A percentile compares a stretch with the other conserved stretches of the same genome.
Evolutionary conservation across 306 rosid genomes (phyloP).

Genomic region (Medicago lupulina): DNA sequence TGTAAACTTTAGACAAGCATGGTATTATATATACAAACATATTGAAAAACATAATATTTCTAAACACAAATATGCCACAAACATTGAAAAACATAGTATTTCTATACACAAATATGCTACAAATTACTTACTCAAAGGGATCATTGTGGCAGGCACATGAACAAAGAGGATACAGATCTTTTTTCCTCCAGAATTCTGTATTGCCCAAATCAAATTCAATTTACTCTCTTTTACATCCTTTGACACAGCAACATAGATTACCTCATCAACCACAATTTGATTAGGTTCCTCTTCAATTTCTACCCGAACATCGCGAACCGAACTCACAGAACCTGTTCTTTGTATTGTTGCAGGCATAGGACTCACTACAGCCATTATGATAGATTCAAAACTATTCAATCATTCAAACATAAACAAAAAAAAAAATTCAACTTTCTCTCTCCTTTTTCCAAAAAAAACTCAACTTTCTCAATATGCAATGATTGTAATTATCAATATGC

Average conservation of each 20-base stretch:
- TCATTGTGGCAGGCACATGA: slow-evolving; percentile 76
- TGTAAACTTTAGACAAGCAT: neutral
- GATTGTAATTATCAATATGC: neutral
- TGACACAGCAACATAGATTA: slow-evolving; percentile 70
- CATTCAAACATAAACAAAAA: slow-evolving; percentile 3
- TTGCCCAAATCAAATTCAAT: slow-evolving; percentile 65
- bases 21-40: slow-evolving; percentile 2
- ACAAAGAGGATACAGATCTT: slow-evolving; percentile 71
- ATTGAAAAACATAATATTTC: neutral
- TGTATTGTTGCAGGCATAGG: slow-evolving; percentile 50
- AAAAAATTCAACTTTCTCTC: slow-evolving; percentile 24
- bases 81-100: slow-evolving; percentile 5
- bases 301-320: slow-evolving; percentile 45
- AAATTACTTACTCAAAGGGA: slow-evolving; percentile 69
- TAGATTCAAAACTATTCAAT: slow-evolving; percentile 32
- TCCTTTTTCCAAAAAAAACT: neutral
- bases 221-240: slow-evolving; percentile 76
- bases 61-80: slow-evolving; percentile 8
- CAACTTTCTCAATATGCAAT: slow-evolving; percentile 8
- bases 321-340: slow-evolving; percentile 46
- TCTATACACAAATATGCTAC: neutral
- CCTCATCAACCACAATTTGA: slow-evolving; percentile 51
- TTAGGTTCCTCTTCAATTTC: slow-evolving; percentile 64
- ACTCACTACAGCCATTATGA: slow-evolving; percentile 69
- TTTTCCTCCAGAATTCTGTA: slow-evolving; percentile 73